Percentiles rank a stretch among this genome's conserved stretches.
Conservation (phyloP, 768 basidiomycete species). For the Termitomyces sp. region DNA sequence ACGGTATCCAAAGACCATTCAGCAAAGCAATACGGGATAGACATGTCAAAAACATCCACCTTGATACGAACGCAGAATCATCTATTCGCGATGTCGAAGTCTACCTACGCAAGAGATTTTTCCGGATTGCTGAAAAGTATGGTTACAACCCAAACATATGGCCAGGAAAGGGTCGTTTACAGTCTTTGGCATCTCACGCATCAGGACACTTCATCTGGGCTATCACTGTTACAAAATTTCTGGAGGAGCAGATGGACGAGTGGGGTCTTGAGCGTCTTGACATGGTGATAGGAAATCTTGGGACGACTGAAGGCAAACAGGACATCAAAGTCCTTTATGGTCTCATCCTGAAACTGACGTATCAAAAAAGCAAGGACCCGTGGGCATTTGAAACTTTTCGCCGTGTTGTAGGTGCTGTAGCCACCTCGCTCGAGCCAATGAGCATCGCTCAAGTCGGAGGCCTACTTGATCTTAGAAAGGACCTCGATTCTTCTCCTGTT, state of each 20-base stretch:
- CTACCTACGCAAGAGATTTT: constrained; percentile 10
- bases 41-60: constrained; percentile 19
- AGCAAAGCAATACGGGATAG: constrained; percentile 4
- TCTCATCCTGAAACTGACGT: not conserved
- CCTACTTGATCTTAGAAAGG: not conserved
- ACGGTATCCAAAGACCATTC: constrained; percentile 20
- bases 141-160: constrained; percentile 11
- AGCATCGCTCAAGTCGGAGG: not conserved
- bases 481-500: not conserved
- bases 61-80: constrained; percentile 16
- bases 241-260: constrained; percentile 12
- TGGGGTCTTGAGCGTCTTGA: constrained; percentile 14
- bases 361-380: not conserved
- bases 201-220: constrained; percentile 20
- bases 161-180: constrained; percentile 13
- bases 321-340: constrained; percentile 19
- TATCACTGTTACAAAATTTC: constrained; percentile 14
- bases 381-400: constrained; percentile 12
- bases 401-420: constrained; percentile 4
- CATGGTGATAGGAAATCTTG: constrained; percentile 10
- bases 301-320: constrained; percentile 3
- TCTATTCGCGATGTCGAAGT: constrained; percentile 18
- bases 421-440: not conserved
- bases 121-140: constrained; percentile 8
- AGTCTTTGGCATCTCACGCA: constrained; percentile 7